phyloP scores from a whole-genome alignment of 164 flowering plant species.

The Magnolia sinica region DNA sequence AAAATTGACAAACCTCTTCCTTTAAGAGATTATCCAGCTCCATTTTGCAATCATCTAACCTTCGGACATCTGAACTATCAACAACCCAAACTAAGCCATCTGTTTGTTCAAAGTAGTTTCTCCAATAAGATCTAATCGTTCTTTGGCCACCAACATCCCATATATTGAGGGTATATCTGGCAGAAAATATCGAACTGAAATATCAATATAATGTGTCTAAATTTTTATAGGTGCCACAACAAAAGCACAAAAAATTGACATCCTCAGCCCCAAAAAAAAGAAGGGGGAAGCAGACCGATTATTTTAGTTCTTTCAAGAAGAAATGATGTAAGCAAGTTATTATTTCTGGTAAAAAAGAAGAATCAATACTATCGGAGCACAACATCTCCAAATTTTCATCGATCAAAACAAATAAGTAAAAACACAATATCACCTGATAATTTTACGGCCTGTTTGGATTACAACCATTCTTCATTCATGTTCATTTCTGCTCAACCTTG shows the following conservation, averaged over 20 bases:
- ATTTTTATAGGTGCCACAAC: too few relatives aligned
- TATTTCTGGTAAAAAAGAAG: too few relatives aligned
- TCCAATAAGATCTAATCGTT: conserved; percentile 96
- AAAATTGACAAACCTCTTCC: conserved; percentile 67
- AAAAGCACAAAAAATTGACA: background rate
- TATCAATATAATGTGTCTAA: background rate
- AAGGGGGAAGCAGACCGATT: too few relatives aligned
- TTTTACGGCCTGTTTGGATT: background rate
- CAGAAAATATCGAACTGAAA: background rate
- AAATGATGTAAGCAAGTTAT: too few relatives aligned
- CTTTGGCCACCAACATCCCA: conserved; percentile 99
- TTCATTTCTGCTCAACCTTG: background rate
- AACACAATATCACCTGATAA: background rate
- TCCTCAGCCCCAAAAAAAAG: background rate
- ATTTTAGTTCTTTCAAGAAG: too few relatives aligned
- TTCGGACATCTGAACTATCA: conserved; percentile 93
- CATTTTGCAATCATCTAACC: conserved; percentile 86
- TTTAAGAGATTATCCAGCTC: conserved; percentile 94
- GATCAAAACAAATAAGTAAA: background rate
- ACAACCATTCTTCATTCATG: background rate
- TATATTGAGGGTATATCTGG: conserved; percentile 85
- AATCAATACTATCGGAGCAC: too few relatives aligned
- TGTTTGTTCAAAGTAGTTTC: conserved; percentile 98
- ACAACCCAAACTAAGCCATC: conserved; percentile 99
- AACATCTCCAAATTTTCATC: background rate